Conservation (phyloP, 306 rosid species). For the Trichosanthes truncata region DNA sequence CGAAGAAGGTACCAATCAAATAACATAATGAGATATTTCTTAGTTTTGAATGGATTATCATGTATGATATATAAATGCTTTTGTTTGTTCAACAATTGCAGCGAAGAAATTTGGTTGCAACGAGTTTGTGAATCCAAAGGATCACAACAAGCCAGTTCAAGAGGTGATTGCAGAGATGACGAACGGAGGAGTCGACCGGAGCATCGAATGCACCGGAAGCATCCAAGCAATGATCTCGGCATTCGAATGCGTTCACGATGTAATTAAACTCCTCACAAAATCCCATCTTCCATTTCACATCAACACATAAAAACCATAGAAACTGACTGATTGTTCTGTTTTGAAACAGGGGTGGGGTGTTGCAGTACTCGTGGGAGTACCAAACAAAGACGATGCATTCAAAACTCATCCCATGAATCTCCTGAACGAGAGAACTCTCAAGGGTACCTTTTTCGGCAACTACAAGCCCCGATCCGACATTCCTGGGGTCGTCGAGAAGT, state of each 20-base stretch:
- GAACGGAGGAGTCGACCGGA: conserved; percentile 74
- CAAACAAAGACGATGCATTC: conserved; percentile 71
- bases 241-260: conserved; percentile 86
- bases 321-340: not conserved
- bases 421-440: conserved; percentile 70
- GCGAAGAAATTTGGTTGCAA: conserved; percentile 77
- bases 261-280: conserved; percentile 1
- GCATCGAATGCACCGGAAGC: conserved; percentile 78
- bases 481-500: conserved; percentile 60
- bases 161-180: conserved; percentile 83
- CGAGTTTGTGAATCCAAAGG: conserved; percentile 80
- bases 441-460: conserved; percentile 87
- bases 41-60: not conserved
- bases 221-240: conserved; percentile 82
- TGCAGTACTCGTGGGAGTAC: conserved; percentile 89
- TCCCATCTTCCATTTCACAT: no score
- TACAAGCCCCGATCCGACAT: conserved; percentile 75
- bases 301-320: no score
- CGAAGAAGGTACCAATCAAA: conserved; percentile 39
- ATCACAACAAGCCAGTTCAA: conserved; percentile 71
- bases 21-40: no score
- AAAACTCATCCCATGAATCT: conserved; percentile 65
- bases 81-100: conserved; percentile 15
- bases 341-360: conserved; percentile 75
- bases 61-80: not conserved